These are phyloP conservation scores for Talaromyces pinophilus DNA, from an alignment of 2,329 filamentous ascomycete genomes.

Conservation along the genomic window DNA sequence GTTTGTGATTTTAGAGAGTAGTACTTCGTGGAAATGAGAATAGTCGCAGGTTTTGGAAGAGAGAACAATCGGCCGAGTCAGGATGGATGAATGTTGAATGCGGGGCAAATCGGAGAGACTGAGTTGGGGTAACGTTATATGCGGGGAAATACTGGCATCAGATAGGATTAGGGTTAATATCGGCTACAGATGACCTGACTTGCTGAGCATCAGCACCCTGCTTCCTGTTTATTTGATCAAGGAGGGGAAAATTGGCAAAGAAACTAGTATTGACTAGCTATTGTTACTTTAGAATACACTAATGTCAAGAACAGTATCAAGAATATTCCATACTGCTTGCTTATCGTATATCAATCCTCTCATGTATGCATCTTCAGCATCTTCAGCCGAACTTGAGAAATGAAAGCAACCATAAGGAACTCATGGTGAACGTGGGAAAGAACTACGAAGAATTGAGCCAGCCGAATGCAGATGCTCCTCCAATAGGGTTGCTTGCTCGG, in stretches of 20 bases:
- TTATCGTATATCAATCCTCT: conserved; percentile 2
- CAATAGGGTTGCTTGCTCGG: conserved; percentile 76
- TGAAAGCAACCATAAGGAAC: neutral
- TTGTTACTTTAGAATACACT: neutral
- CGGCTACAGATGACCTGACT: neutral
- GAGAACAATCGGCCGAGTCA: neutral
- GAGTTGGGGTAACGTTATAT: conserved; percentile 13
- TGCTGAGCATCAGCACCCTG: neutral
- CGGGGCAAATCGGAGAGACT: conserved; percentile 10
- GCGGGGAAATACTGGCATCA: conserved; percentile 1
- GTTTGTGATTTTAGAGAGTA: neutral
- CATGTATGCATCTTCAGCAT: neutral
- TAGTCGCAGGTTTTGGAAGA: too few relatives aligned
- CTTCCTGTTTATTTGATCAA: neutral
- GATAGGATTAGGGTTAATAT: conserved; percentile 1
- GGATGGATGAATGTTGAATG: neutral
- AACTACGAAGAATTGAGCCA: conserved; percentile 68
- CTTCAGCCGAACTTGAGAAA: neutral
- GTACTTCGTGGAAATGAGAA: neutral
- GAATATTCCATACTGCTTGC: neutral
- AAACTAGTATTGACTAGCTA: neutral
- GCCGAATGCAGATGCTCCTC: conserved; percentile 88
- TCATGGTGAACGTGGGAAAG: neutral
- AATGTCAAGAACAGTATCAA: neutral
- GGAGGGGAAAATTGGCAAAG: too few relatives aligned